Evolutionary conservation across 768 basidiomycete species (phyloP).

Genomic region (Tulasnella sp.): DNA sequence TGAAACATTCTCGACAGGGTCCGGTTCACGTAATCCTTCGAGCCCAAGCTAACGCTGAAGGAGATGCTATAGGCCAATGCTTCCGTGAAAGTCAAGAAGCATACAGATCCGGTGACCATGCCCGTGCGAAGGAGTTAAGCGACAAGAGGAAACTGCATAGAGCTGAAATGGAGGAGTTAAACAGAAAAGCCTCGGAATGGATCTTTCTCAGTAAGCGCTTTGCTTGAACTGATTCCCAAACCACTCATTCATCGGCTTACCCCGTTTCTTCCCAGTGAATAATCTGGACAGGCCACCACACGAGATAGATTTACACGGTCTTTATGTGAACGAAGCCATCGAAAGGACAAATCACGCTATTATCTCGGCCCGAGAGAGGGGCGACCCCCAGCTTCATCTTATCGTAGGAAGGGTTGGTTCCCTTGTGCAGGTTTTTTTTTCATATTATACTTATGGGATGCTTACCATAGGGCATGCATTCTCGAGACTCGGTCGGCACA

Average conservation of each 20-base stretch:
- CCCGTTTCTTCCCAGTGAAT: constrained; percentile 32
- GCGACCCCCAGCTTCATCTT: constrained; percentile 38
- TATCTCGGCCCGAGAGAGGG: constrained; percentile 35
- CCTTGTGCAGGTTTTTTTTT: background rate
- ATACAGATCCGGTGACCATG: constrained; percentile 43
- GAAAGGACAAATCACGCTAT: constrained; percentile 42
- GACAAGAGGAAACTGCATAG: constrained; percentile 42
- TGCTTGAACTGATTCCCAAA: background rate
- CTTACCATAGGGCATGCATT: constrained; percentile 38
- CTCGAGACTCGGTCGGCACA: constrained; percentile 42
- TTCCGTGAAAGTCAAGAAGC: constrained; percentile 39
- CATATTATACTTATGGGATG: background rate
- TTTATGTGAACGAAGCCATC: constrained; percentile 48
- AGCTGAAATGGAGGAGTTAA: constrained; percentile 39
- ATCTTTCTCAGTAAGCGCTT: constrained; percentile 33
- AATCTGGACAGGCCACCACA: constrained; percentile 37
- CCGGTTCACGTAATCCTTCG: constrained; percentile 40
- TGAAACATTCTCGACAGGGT: constrained; percentile 30
- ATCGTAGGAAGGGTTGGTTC: constrained; percentile 39
- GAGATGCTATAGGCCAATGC: constrained; percentile 36
- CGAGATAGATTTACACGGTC: constrained; percentile 46
- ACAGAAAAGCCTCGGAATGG: constrained; percentile 43
- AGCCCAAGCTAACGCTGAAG: constrained; percentile 41
- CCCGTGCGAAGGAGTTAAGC: constrained; percentile 40
- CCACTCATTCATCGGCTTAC: background rate